These are phyloP conservation scores for Coemansia sp. DNA, from an alignment of 192 early-diverging fungal species.

Conservation along the genomic window DNA sequence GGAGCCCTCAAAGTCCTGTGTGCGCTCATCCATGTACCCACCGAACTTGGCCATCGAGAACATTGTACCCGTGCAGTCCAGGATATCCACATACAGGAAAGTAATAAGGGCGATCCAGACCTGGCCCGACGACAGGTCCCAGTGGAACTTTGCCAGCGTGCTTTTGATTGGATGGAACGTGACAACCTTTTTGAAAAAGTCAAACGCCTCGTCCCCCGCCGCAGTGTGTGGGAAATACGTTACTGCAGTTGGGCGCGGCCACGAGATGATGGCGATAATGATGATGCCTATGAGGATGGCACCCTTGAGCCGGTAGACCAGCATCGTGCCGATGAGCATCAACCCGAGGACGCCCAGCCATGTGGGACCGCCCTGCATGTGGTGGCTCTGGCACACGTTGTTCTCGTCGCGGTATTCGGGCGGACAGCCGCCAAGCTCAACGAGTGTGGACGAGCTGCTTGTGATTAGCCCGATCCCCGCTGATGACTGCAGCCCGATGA, in stretches of 20 bases:
- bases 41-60: conserved; percentile 83
- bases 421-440: conserved; percentile 71
- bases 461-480: conserved; percentile 79
- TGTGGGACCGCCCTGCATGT: conserved; percentile 64
- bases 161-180: conserved; percentile 64
- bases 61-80: conserved; percentile 85
- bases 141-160: conserved; percentile 64
- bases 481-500: conserved; percentile 77
- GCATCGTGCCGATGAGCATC: conserved; percentile 65
- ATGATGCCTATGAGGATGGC: conserved; percentile 72
- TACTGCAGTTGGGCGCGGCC: conserved; percentile 65
- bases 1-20: conserved; percentile 75
- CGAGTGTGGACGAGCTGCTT: conserved; percentile 62
- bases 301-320: conserved; percentile 68
- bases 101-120: conserved; percentile 82
- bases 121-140: conserved; percentile 59
- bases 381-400: conserved; percentile 59
- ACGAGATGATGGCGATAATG: conserved; percentile 69
- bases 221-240: conserved; percentile 76
- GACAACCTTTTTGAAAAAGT: conserved; percentile 71
- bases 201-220: conserved; percentile 62
- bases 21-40: conserved; percentile 72
- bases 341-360: conserved; percentile 77
- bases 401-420: conserved; percentile 57
- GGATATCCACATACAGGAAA: conserved; percentile 83